phyloP scores from a whole-genome alignment of 2,329 filamentous ascomycete genomes.

The Xylaria sp. region DNA sequence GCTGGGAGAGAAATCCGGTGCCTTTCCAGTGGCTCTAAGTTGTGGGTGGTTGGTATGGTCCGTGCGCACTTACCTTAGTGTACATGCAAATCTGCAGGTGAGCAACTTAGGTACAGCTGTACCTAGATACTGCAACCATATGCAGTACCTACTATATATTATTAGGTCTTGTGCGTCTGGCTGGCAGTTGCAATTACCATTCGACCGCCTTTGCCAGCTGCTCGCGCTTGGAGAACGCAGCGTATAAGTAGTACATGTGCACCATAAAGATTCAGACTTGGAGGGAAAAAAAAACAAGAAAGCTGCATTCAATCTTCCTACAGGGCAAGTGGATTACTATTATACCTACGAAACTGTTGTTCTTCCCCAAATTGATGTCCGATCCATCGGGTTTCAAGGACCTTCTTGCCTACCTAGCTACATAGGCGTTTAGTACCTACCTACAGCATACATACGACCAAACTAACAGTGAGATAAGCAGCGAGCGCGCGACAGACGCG shows the following conservation, averaged over 20 bases:
- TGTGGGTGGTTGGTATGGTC: conserved; percentile 36
- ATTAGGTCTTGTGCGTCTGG: background rate
- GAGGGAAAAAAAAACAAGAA: background rate
- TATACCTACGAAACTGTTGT: background rate
- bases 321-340: too few species aligned
- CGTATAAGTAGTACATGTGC: too few species aligned
- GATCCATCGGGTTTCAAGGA: background rate
- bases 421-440: background rate
- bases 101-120: too few species aligned
- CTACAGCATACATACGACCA: background rate
- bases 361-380: background rate
- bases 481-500: conserved; percentile 23
- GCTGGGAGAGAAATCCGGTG: conserved; percentile 25
- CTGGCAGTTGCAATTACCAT: conserved; percentile 6
- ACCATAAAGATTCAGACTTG: background rate
- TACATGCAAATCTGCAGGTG: background rate
- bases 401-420: too few species aligned
- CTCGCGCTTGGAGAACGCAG: background rate
- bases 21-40: conserved; percentile 20
- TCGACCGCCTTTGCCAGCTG: conserved; percentile 6
- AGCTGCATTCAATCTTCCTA: too few species aligned
- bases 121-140: background rate
- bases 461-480: background rate
- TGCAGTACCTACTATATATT: too few species aligned
- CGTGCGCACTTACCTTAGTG: conserved; percentile 14